phyloP scores from a whole-genome alignment of 2,329 filamentous ascomycete species.

The Fusarium sp. region DNA sequence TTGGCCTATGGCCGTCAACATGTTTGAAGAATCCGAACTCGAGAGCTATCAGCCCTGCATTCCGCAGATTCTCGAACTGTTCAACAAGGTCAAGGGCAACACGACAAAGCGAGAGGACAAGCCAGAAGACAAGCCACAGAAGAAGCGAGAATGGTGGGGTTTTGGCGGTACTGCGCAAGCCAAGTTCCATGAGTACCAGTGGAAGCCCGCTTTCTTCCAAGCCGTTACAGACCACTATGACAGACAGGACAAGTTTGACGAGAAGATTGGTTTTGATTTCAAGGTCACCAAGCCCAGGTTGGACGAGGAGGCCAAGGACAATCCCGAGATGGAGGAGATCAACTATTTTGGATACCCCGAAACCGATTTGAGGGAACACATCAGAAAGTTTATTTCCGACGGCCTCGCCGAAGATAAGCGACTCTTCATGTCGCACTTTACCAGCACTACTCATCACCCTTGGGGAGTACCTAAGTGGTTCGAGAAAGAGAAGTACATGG shows the following conservation, averaged over 20 bases:
- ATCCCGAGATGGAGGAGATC: constrained; percentile 37
- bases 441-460: constrained; percentile 49
- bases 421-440: constrained; percentile 49
- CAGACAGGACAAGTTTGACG: constrained; percentile 46
- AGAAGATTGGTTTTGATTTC: constrained; percentile 46
- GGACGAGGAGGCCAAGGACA: constrained; percentile 29
- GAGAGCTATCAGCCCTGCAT: constrained; percentile 57
- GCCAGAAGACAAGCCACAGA: not conserved
- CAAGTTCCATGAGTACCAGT: constrained; percentile 42
- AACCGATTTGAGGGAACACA: constrained; percentile 43
- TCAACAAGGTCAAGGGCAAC: constrained; percentile 41
- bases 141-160: constrained; percentile 10
- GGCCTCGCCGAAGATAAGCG: constrained; percentile 46
- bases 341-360: constrained; percentile 50
- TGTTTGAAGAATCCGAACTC: constrained; percentile 53
- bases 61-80: constrained; percentile 50
- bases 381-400: constrained; percentile 44
- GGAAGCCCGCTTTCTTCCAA: constrained; percentile 48
- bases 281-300: constrained; percentile 45
- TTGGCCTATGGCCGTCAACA: constrained; percentile 53
- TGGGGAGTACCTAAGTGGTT: constrained; percentile 42
- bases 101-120: not conserved
- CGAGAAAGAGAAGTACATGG: constrained; percentile 38
- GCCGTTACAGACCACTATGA: constrained; percentile 49
- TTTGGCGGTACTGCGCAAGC: not conserved